Evolutionary conservation across 345 rosid species (phyloP).

Genomic region (Eutrema heterophyllum): DNA sequence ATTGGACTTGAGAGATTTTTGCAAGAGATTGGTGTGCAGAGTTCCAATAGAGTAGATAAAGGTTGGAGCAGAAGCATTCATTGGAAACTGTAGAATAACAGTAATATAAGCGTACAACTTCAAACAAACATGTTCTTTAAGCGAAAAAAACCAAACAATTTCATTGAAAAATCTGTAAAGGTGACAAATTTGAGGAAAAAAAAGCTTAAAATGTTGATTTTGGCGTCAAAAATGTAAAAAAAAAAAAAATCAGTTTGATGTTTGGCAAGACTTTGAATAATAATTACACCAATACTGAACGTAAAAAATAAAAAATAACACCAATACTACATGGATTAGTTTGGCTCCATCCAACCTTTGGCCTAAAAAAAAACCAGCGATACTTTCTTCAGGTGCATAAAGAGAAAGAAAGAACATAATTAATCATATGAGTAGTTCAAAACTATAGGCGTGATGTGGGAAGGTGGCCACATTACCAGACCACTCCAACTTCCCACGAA

Average conservation of each 20-base stretch:
- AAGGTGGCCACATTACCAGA: constrained; percentile 38
- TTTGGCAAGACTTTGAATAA: too few species aligned
- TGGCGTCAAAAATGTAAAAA: constrained; percentile 4
- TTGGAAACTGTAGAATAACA: background rate
- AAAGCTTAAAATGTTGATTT: background rate
- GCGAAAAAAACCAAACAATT: too few species aligned
- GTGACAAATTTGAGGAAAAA: background rate
- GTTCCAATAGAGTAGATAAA: constrained; percentile 30
- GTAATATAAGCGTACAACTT: background rate
- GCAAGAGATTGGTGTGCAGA: constrained; percentile 50
- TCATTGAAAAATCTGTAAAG: background rate
- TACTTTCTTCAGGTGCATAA: background rate
- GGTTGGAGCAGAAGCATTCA: constrained; percentile 30
- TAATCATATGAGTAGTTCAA: too few species aligned
- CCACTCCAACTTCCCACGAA: constrained; percentile 57
- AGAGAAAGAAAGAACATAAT: too few species aligned
- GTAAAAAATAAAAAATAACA: too few species aligned
- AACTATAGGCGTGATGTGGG: constrained; percentile 9
- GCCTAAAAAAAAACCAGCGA: too few species aligned
- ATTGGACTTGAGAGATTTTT: constrained; percentile 42
- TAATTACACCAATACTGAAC: too few species aligned
- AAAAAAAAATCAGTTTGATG: too few species aligned
- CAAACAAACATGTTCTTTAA: background rate
- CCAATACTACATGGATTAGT: too few species aligned
- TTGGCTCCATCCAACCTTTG: too few species aligned